A percentile compares a stretch with the other conserved stretches of the same genome.
phyloP scores from a whole-genome alignment of 768 basidiomycete species.

The Dentipellis sp. region DNA sequence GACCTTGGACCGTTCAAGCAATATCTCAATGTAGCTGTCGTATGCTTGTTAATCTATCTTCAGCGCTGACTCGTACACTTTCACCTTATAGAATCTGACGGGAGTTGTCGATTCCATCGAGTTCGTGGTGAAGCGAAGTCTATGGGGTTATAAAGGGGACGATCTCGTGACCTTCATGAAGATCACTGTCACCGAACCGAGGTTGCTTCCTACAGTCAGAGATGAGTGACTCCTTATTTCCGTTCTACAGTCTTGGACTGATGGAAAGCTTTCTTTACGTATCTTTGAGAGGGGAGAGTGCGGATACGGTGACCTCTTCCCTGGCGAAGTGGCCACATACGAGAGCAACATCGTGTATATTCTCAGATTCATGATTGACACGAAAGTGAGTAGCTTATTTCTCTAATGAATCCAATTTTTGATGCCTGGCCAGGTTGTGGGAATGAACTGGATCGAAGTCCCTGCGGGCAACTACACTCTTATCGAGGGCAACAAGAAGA shows the following conservation, averaged over 20 bases:
- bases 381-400: conserved; percentile 45
- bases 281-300: conserved; percentile 48
- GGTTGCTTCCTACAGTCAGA: conserved; percentile 78
- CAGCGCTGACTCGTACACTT: background rate
- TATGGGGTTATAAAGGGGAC: conserved; percentile 89
- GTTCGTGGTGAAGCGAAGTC: conserved; percentile 53
- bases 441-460: conserved; percentile 99
- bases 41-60: background rate
- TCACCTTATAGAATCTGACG: background rate
- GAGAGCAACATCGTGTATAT: conserved; percentile 93
- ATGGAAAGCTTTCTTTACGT: conserved; percentile 21
- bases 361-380: conserved; percentile 97
- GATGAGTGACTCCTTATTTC: conserved; percentile 54
- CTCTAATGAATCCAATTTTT: background rate
- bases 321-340: conserved; percentile 53
- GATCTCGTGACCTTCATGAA: conserved; percentile 76
- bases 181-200: conserved; percentile 66
- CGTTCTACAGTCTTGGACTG: background rate
- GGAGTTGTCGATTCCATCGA: conserved; percentile 43
- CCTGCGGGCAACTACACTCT: conserved; percentile 75
- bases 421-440: conserved; percentile 58
- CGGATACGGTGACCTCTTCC: conserved; percentile 36
- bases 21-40: conserved; percentile 62
- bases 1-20: conserved; percentile 59
- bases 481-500: conserved; percentile 43